A percentile compares a stretch with the other conserved stretches of the same genome.
phyloP scores from a whole-genome alignment of 2,329 filamentous ascomycete genomes.

The Colletotrichum camelliae region DNA sequence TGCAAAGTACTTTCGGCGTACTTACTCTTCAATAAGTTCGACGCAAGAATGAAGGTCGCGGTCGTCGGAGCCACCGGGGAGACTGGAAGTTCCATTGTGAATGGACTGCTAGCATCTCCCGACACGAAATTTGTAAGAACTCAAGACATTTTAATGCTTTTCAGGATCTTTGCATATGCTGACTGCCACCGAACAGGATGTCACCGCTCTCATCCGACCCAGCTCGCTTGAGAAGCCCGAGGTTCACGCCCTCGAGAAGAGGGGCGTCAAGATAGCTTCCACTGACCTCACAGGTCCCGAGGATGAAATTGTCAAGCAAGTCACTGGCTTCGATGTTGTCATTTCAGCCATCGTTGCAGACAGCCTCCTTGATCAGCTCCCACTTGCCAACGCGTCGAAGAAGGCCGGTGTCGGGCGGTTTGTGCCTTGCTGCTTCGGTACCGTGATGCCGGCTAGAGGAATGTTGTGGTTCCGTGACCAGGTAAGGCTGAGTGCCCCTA shows the following conservation, averaged over 20 bases:
- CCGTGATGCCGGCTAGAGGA: conserved; percentile 45
- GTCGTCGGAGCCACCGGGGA: conserved; percentile 47
- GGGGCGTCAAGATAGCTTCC: conserved; percentile 47
- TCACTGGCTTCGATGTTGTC: conserved; percentile 38
- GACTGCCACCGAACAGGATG: conserved; percentile 37
- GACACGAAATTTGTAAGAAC: conserved; percentile 29
- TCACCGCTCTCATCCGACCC: conserved; percentile 52
- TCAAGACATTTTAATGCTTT: rapidly evolving
- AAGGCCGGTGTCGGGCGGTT: conserved; percentile 55
- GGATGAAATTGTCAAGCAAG: conserved; percentile 9
- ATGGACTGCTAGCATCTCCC: conserved; percentile 36
- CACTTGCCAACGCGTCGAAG: conserved; percentile 52
- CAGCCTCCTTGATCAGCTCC: conserved; percentile 45
- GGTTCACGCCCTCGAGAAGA: conserved; percentile 41
- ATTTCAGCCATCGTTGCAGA: conserved; percentile 44
- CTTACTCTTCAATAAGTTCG: neutral
- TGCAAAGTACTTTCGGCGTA: neutral
- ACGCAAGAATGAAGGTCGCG: conserved; percentile 30
- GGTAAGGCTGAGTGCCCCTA: conserved; percentile 4
- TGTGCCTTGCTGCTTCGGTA: conserved; percentile 55
- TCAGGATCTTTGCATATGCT: rapidly evolving
- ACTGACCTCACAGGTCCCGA: conserved; percentile 44
- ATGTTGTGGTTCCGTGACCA: conserved; percentile 27
- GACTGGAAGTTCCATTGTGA: conserved; percentile 43
- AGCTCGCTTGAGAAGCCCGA: conserved; percentile 52